phyloP scores from a whole-genome alignment of 768 basidiomycete genomes.

The Lentinula sp. region DNA sequence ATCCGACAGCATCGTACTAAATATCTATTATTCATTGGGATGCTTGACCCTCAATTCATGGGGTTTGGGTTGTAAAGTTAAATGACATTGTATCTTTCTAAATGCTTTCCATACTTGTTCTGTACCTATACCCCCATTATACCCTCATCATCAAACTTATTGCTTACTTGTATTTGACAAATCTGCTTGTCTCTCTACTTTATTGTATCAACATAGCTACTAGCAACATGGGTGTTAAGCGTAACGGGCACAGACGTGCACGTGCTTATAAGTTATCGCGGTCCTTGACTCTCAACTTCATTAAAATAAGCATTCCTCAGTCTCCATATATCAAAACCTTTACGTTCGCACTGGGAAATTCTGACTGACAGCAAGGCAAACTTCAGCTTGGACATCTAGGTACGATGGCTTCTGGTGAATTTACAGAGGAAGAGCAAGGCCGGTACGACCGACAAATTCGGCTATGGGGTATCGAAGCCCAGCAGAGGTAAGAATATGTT shows the following conservation, averaged over 20 bases:
- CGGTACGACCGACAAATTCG: slow-evolving; percentile 97
- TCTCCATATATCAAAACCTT: background rate
- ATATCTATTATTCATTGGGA: background rate
- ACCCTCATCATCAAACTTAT: background rate
- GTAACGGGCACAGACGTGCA: background rate
- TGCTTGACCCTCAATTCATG: background rate
- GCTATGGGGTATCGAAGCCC: slow-evolving; percentile 96
- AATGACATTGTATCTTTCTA: background rate
- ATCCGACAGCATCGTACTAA: too few species aligned
- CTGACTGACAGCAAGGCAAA: background rate
- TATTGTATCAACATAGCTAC: too few species aligned
- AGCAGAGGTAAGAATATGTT: slow-evolving; percentile 63
- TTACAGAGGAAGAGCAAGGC: slow-evolving; percentile 68
- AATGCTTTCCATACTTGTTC: background rate
- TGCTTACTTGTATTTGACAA: background rate
- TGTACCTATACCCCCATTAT: background rate
- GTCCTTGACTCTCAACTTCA: background rate
- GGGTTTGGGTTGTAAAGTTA: slow-evolving; percentile 6
- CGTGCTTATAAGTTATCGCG: background rate
- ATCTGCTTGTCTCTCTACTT: background rate
- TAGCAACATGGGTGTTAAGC: too few species aligned
- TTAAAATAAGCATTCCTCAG: background rate
- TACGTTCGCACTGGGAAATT: background rate
- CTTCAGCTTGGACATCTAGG: background rate
- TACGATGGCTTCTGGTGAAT: slow-evolving; percentile 31